Percentiles rank a stretch among this genome's conserved stretches.
These are phyloP conservation scores for Pyrenophora graminea DNA, from an alignment of 2,329 filamentous ascomycete genomes.

Conservation along the genomic window DNA sequence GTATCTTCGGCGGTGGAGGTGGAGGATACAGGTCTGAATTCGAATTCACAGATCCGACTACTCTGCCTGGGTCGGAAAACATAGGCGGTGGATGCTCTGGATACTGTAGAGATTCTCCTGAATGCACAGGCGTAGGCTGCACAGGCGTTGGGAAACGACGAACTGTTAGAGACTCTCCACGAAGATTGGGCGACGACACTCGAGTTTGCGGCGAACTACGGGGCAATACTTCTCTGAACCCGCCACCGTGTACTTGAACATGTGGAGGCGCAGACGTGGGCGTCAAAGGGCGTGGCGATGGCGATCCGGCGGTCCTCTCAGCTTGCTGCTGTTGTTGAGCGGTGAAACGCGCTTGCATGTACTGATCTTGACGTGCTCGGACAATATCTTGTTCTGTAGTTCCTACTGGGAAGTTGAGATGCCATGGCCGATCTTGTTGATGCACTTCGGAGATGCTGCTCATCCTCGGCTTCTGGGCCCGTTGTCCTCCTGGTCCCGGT, in stretches of 20 bases:
- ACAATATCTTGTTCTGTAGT: conserved; percentile 45
- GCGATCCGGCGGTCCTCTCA: conserved; percentile 36
- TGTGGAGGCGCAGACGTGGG: conserved; percentile 17
- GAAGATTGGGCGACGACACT: conserved; percentile 14
- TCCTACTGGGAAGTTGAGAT: conserved; percentile 41
- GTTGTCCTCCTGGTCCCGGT: conserved; percentile 21
- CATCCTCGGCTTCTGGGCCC: conserved; percentile 37
- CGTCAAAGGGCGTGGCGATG: conserved; percentile 34
- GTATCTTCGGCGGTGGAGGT: conserved; percentile 29
- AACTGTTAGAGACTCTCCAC: conserved; percentile 13
- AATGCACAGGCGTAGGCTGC: conserved; percentile 31
- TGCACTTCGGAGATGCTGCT: conserved; percentile 42
- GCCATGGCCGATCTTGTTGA: conserved; percentile 38
- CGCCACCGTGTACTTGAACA: conserved; percentile 26
- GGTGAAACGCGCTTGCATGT: conserved; percentile 41
- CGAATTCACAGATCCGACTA: conserved; percentile 31
- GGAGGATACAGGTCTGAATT: conserved; percentile 22
- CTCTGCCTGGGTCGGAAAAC: conserved; percentile 24
- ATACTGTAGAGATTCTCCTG: conserved; percentile 21
- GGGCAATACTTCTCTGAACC: conserved; percentile 44
- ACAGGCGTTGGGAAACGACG: conserved; percentile 19
- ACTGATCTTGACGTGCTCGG: conserved; percentile 42
- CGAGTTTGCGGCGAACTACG: conserved; percentile 37
- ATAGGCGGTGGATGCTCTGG: conserved; percentile 35
- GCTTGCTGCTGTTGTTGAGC: conserved; percentile 39